phyloP scores from a whole-genome alignment of 805 yeast genomes.

The Wickerhamomyces tratensis region DNA sequence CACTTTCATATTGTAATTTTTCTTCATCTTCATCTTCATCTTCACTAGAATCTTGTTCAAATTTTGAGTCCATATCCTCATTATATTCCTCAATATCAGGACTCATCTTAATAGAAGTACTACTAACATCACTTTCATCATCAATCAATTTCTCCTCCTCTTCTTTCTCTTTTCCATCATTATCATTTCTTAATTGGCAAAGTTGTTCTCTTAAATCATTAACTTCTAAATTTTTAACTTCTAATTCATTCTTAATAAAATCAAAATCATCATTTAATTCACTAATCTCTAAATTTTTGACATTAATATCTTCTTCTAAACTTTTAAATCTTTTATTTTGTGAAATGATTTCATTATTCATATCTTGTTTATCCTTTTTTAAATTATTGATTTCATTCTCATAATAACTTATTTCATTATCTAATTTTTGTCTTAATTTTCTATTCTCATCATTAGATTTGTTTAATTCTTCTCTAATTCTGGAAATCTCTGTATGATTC shows the following conservation, averaged over 20 bases:
- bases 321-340: not conserved
- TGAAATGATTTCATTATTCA: not conserved
- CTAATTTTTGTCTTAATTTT: slow-evolving; percentile 6
- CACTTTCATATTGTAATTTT: not conserved
- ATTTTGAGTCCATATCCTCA: not conserved
- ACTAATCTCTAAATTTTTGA: slow-evolving; percentile 8
- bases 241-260: slow-evolving; percentile 5
- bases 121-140: slow-evolving; percentile 2
- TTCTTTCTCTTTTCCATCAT: not conserved
- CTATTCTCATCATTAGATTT: slow-evolving; percentile 1
- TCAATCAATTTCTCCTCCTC: not conserved
- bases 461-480: slow-evolving; percentile 2
- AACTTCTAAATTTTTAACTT: slow-evolving; percentile 1
- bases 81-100: not conserved
- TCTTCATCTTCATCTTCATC: not conserved
- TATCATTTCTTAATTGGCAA: not conserved
- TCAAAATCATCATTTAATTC: slow-evolving; percentile 11
- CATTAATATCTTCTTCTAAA: not conserved
- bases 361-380: slow-evolving; percentile 9
- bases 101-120: slow-evolving; percentile 1
- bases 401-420: slow-evolving; percentile 8
- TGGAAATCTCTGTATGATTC: slow-evolving; percentile 13
- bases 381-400: slow-evolving; percentile 8
- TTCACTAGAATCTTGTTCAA: not conserved
- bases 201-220: not conserved